Evolutionary conservation across 257 asterid genomes (phyloP).

Genomic region (Scutellaria galericulata): DNA sequence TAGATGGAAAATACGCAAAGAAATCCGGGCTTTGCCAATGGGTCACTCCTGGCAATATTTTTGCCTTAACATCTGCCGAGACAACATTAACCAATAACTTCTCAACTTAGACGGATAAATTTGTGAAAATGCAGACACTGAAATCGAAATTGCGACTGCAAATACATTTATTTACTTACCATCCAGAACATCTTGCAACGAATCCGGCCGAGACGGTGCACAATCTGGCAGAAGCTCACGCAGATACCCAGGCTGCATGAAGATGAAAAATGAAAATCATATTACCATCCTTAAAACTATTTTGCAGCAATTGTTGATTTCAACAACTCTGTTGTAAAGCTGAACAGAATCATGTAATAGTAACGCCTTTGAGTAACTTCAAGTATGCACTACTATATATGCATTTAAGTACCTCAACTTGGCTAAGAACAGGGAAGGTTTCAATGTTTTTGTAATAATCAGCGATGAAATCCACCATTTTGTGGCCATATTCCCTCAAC

Average conservation of each 20-base stretch:
- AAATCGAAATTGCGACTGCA: background rate
- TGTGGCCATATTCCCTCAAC: slow-evolving; percentile 80
- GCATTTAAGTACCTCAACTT: slow-evolving; percentile 70
- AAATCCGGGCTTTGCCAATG: slow-evolving; percentile 97
- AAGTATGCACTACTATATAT: no score
- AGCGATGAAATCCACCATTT: slow-evolving; percentile 96
- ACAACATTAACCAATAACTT: background rate
- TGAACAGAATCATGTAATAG: no score
- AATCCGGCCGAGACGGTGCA: slow-evolving; percentile 79
- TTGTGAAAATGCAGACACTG: background rate
- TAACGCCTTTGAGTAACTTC: no score
- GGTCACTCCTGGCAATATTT: slow-evolving; percentile 93
- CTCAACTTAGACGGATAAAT: background rate
- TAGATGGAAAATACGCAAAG: slow-evolving; percentile 84
- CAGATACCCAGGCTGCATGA: slow-evolving; percentile 89
- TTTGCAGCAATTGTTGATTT: no score
- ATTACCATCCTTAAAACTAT: no score
- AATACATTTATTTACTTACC: slow-evolving; percentile 47
- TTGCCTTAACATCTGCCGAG: slow-evolving; percentile 66
- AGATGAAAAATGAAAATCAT: slow-evolving; percentile 14
- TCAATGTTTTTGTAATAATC: slow-evolving; percentile 90
- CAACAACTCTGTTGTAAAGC: background rate
- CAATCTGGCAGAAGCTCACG: slow-evolving; percentile 81
- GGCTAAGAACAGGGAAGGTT: slow-evolving; percentile 86
- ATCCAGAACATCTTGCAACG: slow-evolving; percentile 72